Conservation (phyloP, 2,329 filamentous ascomycete species). For the Juglanconis sp. region DNA sequence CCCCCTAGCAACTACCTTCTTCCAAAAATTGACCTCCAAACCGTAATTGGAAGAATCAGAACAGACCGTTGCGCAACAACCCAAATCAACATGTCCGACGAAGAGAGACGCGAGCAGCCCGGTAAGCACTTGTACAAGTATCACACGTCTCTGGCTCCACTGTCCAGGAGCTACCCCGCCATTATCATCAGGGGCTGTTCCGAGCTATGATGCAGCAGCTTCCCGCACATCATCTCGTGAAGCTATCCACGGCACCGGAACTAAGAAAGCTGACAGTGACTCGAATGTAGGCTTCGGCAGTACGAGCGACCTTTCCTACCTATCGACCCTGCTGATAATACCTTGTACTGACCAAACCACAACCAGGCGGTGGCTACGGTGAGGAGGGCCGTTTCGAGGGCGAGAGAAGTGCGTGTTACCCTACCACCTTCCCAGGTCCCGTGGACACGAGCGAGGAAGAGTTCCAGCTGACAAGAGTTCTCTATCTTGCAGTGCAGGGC, state of each 20-base stretch:
- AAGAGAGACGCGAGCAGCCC: conserved; percentile 16
- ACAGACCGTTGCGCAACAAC: not conserved
- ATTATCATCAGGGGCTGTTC: not conserved
- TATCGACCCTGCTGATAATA: not conserved
- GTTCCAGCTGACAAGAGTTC: not conserved
- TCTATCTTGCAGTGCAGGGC: conserved; percentile 2
- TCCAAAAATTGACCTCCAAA: not conserved
- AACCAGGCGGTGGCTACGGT: conserved; percentile 13
- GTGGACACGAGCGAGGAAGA: not conserved
- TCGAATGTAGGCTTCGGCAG: conserved; percentile 14
- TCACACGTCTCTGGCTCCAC: too few species aligned
- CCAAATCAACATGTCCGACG: conserved; percentile 11
- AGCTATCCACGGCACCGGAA: not conserved
- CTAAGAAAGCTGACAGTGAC: not conserved
- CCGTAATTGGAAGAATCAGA: not conserved
- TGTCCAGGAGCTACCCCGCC: conserved; percentile 16
- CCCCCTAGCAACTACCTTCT: not conserved
- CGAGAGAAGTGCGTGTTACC: conserved; percentile 21
- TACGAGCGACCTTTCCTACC: not conserved
- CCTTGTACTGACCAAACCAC: not conserved
- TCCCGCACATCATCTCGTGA: not conserved
- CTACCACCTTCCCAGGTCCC: not conserved
- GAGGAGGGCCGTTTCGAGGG: conserved; percentile 1
- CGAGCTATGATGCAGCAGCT: conserved; percentile 2
- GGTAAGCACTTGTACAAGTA: conserved; percentile 15